Percentiles rank a stretch among this genome's conserved stretches.
These are phyloP conservation scores for Moniliella sp. DNA, from an alignment of 1,284 basidiomycete species.

Conservation along the genomic window DNA sequence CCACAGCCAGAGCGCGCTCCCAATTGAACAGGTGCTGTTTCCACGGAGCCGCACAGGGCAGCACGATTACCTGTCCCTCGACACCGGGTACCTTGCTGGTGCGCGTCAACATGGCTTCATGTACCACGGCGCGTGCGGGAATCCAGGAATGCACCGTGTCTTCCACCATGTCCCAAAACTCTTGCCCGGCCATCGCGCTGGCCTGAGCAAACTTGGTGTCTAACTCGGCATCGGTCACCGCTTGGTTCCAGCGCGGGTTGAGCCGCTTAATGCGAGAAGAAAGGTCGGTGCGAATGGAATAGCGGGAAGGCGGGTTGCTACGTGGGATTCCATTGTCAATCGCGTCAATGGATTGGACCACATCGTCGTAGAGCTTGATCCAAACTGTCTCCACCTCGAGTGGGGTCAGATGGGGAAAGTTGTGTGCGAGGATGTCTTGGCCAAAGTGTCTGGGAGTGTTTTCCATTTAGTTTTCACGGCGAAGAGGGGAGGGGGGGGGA, in stretches of 20 bases:
- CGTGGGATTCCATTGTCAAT: constrained; percentile 49
- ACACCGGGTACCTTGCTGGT: constrained; percentile 42
- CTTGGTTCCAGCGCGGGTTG: constrained; percentile 30
- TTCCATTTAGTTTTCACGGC: not conserved
- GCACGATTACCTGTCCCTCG: constrained; percentile 73
- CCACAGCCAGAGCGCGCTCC: constrained; percentile 13
- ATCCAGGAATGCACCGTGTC: constrained; percentile 77
- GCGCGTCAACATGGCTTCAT: constrained; percentile 45
- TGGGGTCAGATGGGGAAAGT: constrained; percentile 42
- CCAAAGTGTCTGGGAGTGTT: constrained; percentile 80
- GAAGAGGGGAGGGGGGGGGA: not conserved
- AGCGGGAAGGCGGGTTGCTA: constrained; percentile 13
- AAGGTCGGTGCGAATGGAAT: constrained; percentile 25
- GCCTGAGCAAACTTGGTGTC: constrained; percentile 48
- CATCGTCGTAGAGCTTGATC: constrained; percentile 73
- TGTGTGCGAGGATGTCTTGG: constrained; percentile 54
- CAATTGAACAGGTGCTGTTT: constrained; percentile 78
- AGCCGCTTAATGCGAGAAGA: constrained; percentile 22
- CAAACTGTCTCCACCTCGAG: constrained; percentile 49
- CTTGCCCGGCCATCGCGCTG: constrained; percentile 59
- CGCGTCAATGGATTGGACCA: constrained; percentile 80
- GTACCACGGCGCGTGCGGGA: constrained; percentile 65
- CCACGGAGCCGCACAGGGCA: constrained; percentile 64
- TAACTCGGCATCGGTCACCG: constrained; percentile 9
- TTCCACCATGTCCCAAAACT: constrained; percentile 59